Base-by-base conservation (phyloP, 1,284 basidiomycete species). In the Termitomyces sp. region DNA sequence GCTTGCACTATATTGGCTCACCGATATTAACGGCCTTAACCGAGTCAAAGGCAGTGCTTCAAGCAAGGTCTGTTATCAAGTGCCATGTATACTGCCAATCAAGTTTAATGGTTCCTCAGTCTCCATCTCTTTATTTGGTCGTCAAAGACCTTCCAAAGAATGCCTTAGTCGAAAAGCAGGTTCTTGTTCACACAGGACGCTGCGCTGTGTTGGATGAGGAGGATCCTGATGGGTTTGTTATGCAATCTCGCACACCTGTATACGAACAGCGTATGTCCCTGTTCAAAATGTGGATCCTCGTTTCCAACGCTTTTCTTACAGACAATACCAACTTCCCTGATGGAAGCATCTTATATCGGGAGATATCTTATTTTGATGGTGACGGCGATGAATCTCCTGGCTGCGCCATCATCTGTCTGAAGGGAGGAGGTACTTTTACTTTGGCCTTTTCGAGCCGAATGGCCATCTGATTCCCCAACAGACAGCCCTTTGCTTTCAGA, bases 101-200 rank as follows among this genome's bases (percentile, higher is more conserved):
- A 15, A 19, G 10, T 17, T 41, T 24, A 19, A 28, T 36, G 38
- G 53, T 57, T 38, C 40, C 45, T 52, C 59, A 66, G 26, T 62
- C 59, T 2, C 84, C 89, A 3, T 78, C 82, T 0, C 65, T 94
- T 12, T 52, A 52, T 44, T 21, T 52, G 13, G 31, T 88, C 8
- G 84, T 93, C 0, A 79, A 82, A 43, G 78, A 82, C 46, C 73
- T 98, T 10, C 94, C 94, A 0, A 90, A 88, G 62, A 80, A 77
- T 49, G 93, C 92, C 0, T 67, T 81, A 34, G 64, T 90, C 12
- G 88, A 91, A 66, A 89, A 88, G 61, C 88, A 90, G 64, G 80
- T 84, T 0, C 61, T 88, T 4, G 64, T 82, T 15, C 88, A 90
- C 62, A 88, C 84, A 0, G 86, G 87, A 1, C 76, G 77, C 42